Percentiles rank a stretch among this genome's conserved stretches.
phyloP scores from a whole-genome alignment of 371 early-diverging fungal genomes.

The Apophysomyces trapeziformis region DNA sequence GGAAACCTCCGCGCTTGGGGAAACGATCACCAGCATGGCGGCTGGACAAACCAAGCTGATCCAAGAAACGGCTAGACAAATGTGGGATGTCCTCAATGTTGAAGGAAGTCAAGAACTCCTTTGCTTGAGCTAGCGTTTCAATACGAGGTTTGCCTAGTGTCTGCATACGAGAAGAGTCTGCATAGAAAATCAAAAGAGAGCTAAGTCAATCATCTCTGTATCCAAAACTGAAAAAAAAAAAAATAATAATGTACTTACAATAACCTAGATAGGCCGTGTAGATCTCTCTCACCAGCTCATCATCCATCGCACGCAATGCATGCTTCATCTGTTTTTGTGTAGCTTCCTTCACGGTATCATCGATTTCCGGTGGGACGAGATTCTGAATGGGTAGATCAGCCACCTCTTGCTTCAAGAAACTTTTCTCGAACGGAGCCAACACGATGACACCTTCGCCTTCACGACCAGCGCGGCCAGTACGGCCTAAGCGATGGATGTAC shows the following conservation, averaged over 20 bases:
- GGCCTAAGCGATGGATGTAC: conserved; percentile 98
- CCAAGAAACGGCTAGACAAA: conserved; percentile 48
- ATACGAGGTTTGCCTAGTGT: conserved; percentile 44
- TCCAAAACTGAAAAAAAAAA: conserved; percentile 14
- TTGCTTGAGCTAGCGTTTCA: conserved; percentile 45
- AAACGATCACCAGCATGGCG: conserved; percentile 20
- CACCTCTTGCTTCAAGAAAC: conserved; percentile 62
- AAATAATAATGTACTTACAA: conserved; percentile 50
- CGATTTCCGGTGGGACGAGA: conserved; percentile 43
- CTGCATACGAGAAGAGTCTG: conserved; percentile 47
- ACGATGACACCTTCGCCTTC: conserved; percentile 89
- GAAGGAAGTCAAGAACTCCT: conserved; percentile 42
- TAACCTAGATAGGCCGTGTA: conserved; percentile 73
- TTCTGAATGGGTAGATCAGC: conserved; percentile 56
- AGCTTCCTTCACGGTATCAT: conserved; percentile 35
- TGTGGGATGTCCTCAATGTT: conserved; percentile 56
- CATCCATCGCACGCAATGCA: conserved; percentile 33
- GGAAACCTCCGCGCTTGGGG: conserved; percentile 11
- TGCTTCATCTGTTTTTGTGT: conserved; percentile 26
- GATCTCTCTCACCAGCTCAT: conserved; percentile 55
- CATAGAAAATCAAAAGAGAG: conserved; percentile 14
- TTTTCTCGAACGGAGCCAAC: conserved; percentile 83
- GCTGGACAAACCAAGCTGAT: conserved; percentile 48
- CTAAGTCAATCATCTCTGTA: conserved; percentile 9
- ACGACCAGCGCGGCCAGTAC: conserved; percentile 98